Evolutionary conservation across 208 protist genomes (phyloP).

Genomic region (Acanthamoeba culbertsoni): DNA sequence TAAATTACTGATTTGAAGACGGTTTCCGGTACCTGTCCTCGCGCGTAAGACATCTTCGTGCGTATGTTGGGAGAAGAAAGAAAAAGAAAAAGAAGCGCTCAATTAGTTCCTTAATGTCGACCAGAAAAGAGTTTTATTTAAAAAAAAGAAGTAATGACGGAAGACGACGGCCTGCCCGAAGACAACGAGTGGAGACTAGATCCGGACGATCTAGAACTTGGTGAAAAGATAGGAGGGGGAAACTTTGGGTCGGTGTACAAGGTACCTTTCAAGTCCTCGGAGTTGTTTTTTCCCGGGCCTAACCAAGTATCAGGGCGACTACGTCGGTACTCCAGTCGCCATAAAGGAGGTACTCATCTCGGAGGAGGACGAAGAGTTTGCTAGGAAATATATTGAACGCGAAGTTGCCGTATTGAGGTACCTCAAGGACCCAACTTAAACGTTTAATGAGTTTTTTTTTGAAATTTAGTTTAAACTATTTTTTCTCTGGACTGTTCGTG

Average conservation of each 20-base stretch:
- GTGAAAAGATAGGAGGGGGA: background rate
- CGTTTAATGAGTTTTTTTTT: too few species aligned
- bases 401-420: background rate
- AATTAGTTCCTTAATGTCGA: too few species aligned
- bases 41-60: too few species aligned
- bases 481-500: too few species aligned
- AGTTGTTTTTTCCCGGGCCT: background rate
- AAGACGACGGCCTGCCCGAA: conserved; percentile 17
- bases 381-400: background rate
- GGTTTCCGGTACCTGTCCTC: too few species aligned
- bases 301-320: background rate
- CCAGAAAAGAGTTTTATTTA: too few species aligned
- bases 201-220: background rate
- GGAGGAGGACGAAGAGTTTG: background rate
- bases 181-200: conserved; percentile 19
- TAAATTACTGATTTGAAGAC: too few species aligned
- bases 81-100: background rate
- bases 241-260: conserved; percentile 25
- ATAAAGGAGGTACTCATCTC: background rate
- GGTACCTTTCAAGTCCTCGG: background rate
- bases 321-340: background rate
- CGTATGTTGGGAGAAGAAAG: background rate
- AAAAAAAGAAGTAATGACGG: background rate
- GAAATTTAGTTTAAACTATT: too few species aligned
- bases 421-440: background rate